Conservation (phyloP, 2,329 filamentous ascomycete genomes). For the Fusarium vanettenii region DNA sequence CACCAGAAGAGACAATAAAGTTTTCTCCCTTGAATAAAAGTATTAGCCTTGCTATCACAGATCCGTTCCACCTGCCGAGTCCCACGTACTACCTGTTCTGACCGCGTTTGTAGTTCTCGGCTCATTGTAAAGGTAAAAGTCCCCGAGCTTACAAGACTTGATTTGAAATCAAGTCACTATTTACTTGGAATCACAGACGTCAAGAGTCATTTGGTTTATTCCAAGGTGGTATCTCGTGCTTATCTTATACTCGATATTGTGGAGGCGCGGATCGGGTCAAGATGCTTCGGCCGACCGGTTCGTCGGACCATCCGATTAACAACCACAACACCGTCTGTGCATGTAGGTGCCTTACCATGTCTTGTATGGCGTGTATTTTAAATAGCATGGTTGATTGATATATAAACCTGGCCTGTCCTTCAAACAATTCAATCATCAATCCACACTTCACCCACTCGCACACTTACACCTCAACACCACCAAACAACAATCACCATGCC, state of each 20-base stretch:
- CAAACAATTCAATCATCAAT: background rate
- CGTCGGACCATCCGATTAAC: background rate
- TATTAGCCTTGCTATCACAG: too few relatives aligned
- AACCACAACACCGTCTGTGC: background rate
- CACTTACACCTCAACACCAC: background rate
- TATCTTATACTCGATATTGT: background rate
- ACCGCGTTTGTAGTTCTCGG: background rate
- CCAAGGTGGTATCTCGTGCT: background rate
- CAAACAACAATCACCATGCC: slow-evolving; percentile 14
- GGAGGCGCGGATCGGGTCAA: background rate
- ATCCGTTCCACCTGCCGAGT: background rate
- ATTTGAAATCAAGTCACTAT: background rate
- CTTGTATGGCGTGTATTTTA: background rate
- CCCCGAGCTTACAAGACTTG: background rate
- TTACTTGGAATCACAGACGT: background rate
- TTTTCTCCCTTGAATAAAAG: too few relatives aligned
- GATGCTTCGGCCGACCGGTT: background rate
- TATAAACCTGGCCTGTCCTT: background rate
- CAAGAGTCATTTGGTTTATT: background rate
- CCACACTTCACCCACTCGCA: background rate
- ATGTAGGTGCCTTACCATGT: background rate
- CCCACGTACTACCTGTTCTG: background rate
- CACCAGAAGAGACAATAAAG: background rate
- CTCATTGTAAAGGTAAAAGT: background rate
- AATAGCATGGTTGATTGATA: background rate